Evolutionary conservation across 768 basidiomycete species (phyloP), one percentile per base, ranked within the genome.

Genomic region (Cubamyces sp.): DNA sequence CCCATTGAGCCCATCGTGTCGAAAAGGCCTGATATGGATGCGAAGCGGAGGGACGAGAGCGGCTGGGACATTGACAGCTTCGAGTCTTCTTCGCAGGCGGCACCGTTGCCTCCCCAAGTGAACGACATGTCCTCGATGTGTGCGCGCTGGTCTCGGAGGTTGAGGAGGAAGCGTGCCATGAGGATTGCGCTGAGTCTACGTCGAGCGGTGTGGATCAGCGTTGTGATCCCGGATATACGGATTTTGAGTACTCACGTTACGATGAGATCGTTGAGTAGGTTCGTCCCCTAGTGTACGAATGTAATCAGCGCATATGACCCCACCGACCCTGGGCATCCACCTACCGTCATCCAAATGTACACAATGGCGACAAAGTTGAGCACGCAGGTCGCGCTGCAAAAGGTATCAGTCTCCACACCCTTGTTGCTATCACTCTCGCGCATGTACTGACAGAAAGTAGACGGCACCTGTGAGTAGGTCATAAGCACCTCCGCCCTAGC

Each of bases 151-250:
- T 56, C 59, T 16, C 64, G 59, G 34, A 65, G 64, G 56, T 65
- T 65, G 34, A 65, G 50, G 8, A 65, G 49, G 54, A 65, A 65
- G 42, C 64, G 64, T 26, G 54, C 37, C 64, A 65, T 65, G 26
- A 65, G 59, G 30, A 65, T 41, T 5, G 64, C 34, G 64, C 64
- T 65, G 47, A 64, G 41, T 3, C 63, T 64, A 45, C 16, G 23
- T 1, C n/a, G n/a, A 18, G 9, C 4, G 23, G 25, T 12, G 11
- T 26, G 28, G 25, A n/a, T 49, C 28, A 34, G 34, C 34, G 4
- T 34, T 1, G 34, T 30, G 8, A 30, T 30, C 8, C 8, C 8
- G 9, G 11, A 5, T 34, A 34, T 34, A 34, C 34, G 34, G 11
- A 5, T 34, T 19, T 21, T 4, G 21, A 14, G 19, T 1, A 30